Evolutionary conservation across 2,329 filamentous ascomycete species (phyloP).

Genomic region (Zymoseptoria tritici): DNA sequence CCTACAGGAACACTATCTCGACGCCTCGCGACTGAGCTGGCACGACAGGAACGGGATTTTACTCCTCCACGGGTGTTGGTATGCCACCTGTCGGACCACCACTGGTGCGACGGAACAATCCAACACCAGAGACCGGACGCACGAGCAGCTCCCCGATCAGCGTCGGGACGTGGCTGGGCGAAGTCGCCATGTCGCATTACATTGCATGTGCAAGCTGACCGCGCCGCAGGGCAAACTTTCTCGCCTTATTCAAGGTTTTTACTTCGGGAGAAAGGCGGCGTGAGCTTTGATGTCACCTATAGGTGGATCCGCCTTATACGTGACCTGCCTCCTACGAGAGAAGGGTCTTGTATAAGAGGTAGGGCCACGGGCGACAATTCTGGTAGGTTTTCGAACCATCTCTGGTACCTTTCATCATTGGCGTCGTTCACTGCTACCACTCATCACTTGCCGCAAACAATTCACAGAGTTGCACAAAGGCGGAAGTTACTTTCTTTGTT

Average conservation of each 20-base stretch:
- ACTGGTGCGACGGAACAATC: neutral
- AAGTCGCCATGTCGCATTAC: neutral
- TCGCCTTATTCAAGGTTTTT: neutral
- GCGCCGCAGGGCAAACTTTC: neutral
- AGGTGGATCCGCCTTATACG: neutral
- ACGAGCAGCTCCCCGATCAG: neutral
- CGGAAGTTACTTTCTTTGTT: neutral
- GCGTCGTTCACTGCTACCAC: neutral
- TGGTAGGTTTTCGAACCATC: neutral
- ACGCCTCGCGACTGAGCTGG: neutral
- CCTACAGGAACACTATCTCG: neutral
- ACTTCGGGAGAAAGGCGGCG: neutral
- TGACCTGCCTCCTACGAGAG: neutral
- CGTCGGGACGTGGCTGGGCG: neutral
- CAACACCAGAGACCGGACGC: neutral
- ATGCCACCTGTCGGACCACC: neutral
- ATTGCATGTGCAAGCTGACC: neutral
- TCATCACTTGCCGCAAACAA: neutral
- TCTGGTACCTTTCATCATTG: neutral
- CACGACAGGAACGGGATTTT: neutral
- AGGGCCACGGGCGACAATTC: neutral
- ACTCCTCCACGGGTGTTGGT: neutral
- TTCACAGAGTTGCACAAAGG: neutral
- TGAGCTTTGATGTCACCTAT: neutral
- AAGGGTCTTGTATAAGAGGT: neutral